Evolutionary conservation across 2,329 filamentous ascomycete species (phyloP).

Genomic region (Cryphonectria japonica): DNA sequence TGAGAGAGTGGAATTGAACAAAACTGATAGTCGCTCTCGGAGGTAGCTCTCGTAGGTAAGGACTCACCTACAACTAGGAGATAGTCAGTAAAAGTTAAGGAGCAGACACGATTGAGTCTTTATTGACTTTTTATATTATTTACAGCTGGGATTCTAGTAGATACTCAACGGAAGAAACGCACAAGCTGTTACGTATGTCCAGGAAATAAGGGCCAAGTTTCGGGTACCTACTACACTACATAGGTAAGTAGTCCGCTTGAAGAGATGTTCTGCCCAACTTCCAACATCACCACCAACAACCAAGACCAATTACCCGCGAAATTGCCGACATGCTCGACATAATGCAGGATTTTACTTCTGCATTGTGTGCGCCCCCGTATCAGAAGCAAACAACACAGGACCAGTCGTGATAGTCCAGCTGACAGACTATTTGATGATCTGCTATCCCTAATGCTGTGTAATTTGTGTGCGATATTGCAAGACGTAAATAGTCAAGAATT

Average conservation of each 20-base stretch:
- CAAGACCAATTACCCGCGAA: neutral
- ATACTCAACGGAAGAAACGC: neutral
- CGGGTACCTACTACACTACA: neutral
- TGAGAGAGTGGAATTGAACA: neutral
- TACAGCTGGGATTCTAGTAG: neutral
- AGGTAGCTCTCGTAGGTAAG: neutral
- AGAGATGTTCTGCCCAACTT: neutral
- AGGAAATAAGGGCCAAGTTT: slow-evolving; percentile 10
- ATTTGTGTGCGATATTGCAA: neutral
- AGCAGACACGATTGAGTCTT: neutral
- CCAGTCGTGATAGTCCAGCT: neutral
- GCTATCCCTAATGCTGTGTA: neutral
- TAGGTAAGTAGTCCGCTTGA: neutral
- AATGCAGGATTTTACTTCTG: neutral
- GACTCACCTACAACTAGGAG: neutral
- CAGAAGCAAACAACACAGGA: neutral
- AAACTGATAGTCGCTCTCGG: neutral
- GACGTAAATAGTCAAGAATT: neutral
- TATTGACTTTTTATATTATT: slow-evolving; percentile 5
- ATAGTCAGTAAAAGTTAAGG: neutral
- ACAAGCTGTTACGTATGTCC: neutral
- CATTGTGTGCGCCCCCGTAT: neutral
- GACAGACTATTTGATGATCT: neutral
- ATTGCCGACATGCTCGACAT: neutral
- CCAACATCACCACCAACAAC: neutral